These are phyloP conservation scores for Arabis alpina DNA, from an alignment of 345 rosid genomes.

Conservation along the genomic window DNA sequence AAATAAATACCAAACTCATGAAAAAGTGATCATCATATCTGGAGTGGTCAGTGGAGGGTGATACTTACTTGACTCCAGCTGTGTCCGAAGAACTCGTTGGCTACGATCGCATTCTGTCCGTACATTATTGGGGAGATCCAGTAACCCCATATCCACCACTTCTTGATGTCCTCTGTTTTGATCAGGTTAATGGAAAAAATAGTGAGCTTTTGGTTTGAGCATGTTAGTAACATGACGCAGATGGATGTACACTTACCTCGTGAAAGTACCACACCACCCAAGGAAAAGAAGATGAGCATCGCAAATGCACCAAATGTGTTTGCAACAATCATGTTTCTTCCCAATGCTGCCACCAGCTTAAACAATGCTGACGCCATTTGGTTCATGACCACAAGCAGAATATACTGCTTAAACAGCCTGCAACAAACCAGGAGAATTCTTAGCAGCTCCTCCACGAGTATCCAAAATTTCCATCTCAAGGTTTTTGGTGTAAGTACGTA, in stretches of 20 bases:
- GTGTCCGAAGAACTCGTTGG: conserved; percentile 71
- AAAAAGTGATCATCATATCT: background rate
- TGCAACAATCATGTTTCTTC: conserved; percentile 69
- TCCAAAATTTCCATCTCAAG: background rate
- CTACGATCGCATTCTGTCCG: conserved; percentile 66
- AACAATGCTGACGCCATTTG: conserved; percentile 74
- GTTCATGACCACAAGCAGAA: conserved; percentile 53
- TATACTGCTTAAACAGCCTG: conserved; percentile 73
- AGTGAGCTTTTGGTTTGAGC: background rate
- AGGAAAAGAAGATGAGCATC: conserved; percentile 53
- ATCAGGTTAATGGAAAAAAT: background rate
- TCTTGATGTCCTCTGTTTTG: conserved; percentile 65
- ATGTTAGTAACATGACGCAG: background rate
- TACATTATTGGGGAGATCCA: conserved; percentile 88
- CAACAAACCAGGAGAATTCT: conserved; percentile 20
- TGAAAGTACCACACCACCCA: conserved; percentile 70
- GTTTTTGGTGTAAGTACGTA: conserved; percentile 30
- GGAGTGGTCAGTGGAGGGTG: conserved; percentile 8
- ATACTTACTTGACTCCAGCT: conserved; percentile 63
- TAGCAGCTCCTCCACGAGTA: conserved; percentile 12
- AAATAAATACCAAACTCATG: conserved; percentile 17
- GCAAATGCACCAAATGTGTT: conserved; percentile 66
- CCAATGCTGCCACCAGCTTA: conserved; percentile 56
- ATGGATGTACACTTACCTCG: conserved; percentile 43
- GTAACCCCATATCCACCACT: conserved; percentile 92